These are phyloP conservation scores for Dimargaris verticillata DNA, from an alignment of 192 early-diverging fungal genomes.

Conservation along the genomic window DNA sequence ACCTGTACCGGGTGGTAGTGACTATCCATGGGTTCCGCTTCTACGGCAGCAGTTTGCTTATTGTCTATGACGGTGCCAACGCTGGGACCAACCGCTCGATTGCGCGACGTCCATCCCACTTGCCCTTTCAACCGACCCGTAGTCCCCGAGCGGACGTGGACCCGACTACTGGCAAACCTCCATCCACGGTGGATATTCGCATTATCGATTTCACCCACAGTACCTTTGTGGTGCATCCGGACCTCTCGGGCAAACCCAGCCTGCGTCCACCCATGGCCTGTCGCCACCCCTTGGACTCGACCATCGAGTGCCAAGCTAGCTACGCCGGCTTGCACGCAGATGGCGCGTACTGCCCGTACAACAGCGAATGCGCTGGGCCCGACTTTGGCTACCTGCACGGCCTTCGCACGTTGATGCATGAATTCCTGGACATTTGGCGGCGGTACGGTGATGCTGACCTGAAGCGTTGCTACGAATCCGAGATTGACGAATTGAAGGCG, in stretches of 20 bases:
- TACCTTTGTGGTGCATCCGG: constrained; percentile 39
- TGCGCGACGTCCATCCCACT: not conserved
- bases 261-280: constrained; percentile 23
- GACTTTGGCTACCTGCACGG: constrained; percentile 35
- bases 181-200: constrained; percentile 51
- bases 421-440: constrained; percentile 33
- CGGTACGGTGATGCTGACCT: constrained; percentile 15
- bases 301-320: not conserved
- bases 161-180: constrained; percentile 4
- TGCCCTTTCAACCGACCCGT: not conserved
- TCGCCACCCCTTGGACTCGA: constrained; percentile 19
- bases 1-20: constrained; percentile 58
- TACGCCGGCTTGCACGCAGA: constrained; percentile 9
- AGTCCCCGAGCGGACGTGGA: not conserved
- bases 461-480: not conserved
- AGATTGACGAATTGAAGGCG: not conserved
- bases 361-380: constrained; percentile 23
- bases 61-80: constrained; percentile 77
- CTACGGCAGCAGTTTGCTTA: constrained; percentile 73
- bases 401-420: constrained; percentile 28
- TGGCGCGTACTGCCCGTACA: constrained; percentile 15
- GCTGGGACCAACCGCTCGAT: constrained; percentile 4
- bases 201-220: constrained; percentile 98
- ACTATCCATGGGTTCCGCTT: constrained; percentile 72
- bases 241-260: constrained; percentile 24